phyloP scores from a whole-genome alignment of 2,329 filamentous ascomycete genomes.

The Clonostachys rosea region DNA sequence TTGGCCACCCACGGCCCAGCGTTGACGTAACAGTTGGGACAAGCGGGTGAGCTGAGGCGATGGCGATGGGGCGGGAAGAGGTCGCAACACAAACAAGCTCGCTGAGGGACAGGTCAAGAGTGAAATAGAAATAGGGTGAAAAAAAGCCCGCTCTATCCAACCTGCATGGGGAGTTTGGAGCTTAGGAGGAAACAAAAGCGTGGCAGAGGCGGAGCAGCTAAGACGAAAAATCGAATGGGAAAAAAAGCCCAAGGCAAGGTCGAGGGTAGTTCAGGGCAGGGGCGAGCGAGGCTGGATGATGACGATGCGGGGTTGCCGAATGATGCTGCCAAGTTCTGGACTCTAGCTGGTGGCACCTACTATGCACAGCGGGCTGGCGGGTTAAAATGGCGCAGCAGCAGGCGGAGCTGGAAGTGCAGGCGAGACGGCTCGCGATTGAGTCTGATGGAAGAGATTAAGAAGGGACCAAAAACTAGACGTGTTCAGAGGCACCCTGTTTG shows the following conservation, averaged over 20 bases:
- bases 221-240: not conserved
- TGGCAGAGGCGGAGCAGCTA: not conserved
- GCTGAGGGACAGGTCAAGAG: not conserved
- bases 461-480: not conserved
- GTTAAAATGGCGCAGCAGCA: not conserved
- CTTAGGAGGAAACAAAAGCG: not conserved
- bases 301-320: constrained; percentile 3
- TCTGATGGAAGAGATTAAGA: not conserved
- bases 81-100: not conserved
- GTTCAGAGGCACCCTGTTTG: too few relatives aligned
- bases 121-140: not conserved
- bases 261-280: not conserved
- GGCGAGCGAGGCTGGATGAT: not conserved
- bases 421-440: not conserved
- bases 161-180: not conserved
- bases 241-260: not conserved
- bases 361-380: not conserved
- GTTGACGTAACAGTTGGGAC: constrained; percentile 4
- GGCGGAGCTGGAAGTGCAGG: not conserved
- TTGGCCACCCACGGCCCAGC: constrained; percentile 5
- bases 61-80: not conserved
- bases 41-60: not conserved
- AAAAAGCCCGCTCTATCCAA: not conserved
- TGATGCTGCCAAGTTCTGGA: not conserved
- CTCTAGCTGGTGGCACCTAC: too few relatives aligned